Base-by-base conservation (phyloP, 805 yeast species). In the Schwanniomyces pseudopolymorphus region DNA sequence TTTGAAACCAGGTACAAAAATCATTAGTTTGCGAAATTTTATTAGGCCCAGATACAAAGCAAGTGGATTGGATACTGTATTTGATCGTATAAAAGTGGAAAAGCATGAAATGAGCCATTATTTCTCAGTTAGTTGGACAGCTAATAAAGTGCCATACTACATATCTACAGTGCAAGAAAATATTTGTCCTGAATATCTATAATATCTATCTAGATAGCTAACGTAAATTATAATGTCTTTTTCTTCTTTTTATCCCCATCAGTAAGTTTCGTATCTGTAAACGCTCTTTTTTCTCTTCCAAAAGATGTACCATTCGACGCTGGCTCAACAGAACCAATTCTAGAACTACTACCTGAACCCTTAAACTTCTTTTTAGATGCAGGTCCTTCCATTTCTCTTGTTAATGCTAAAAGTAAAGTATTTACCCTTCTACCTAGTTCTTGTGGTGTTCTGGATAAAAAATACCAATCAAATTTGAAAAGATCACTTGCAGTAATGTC, bases 71-170 rank as follows among this genome's bases (percentile, higher is more conserved):
- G 64, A 68, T 42, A 77, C 81, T 26, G 77, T 88, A 11, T 68
- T 89, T 51, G 89, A 84, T 58, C 74, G 83, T 55, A 70, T 89
- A 46, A 70, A 70, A 36, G 89, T 88, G 4, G 80, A 80, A 45
- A 80, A 79, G 54, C 72, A 64, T 44, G 81, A 72, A 51, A 77
- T 78, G 58, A 84, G 89, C 53, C 83, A 79, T 14, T 78, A 79
- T 44, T 81, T 83, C 45, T 80, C 90, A 37, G 97, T 91, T 7
- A 86, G 95, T 40, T 90, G 97, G 97, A 89, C 96, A 0, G 83
- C 84, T 5, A 89, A 87, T 40, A 89, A 89, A 45, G 88, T 87
- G 1, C 82, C 80, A 8, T 90, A 87, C 64, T 91, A 79, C 62
- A 80, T 91, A 6, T 80, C 94, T 13, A 84, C 89, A 8, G 87